Evolutionary conservation across 345 rosid species (phyloP).

Genomic region (Pseudoturritis turrita): DNA sequence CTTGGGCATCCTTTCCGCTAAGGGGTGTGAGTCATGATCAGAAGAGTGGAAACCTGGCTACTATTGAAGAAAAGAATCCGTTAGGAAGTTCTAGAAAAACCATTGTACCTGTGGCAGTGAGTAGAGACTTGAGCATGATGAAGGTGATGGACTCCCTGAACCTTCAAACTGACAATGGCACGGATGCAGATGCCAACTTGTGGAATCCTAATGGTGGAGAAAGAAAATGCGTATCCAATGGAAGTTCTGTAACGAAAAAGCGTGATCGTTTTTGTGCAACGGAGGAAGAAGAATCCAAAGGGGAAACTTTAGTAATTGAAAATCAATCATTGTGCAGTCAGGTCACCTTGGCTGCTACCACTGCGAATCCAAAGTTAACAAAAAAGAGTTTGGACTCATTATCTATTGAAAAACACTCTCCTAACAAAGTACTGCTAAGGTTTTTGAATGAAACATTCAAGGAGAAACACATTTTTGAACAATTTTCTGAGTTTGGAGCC

Average conservation of each 20-base stretch:
- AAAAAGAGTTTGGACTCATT: not conserved
- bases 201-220: constrained; percentile 10
- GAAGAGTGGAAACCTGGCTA: constrained; percentile 3
- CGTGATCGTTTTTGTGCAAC: not conserved
- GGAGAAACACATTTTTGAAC: not conserved
- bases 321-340: not conserved
- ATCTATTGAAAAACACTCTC: not conserved
- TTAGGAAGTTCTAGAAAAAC: constrained; percentile 1
- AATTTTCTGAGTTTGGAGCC: constrained; percentile 19
- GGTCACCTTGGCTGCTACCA: constrained; percentile 9
- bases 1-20: not conserved
- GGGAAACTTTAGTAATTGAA: not conserved
- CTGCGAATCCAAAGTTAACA: constrained; percentile 5
- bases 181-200: not conserved
- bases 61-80: not conserved
- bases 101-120: not conserved
- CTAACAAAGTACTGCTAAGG: constrained; percentile 30
- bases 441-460: constrained; percentile 5
- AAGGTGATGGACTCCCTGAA: not conserved
- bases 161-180: not conserved
- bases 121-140: constrained; percentile 13
- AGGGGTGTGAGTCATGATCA: not conserved
- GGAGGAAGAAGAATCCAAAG: constrained; percentile 7
- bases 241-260: not conserved
- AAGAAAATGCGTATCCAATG: not conserved